These are phyloP conservation scores for Nitzschia palea DNA, from an alignment of 108 stramenopile species.

Conservation along the genomic window DNA sequence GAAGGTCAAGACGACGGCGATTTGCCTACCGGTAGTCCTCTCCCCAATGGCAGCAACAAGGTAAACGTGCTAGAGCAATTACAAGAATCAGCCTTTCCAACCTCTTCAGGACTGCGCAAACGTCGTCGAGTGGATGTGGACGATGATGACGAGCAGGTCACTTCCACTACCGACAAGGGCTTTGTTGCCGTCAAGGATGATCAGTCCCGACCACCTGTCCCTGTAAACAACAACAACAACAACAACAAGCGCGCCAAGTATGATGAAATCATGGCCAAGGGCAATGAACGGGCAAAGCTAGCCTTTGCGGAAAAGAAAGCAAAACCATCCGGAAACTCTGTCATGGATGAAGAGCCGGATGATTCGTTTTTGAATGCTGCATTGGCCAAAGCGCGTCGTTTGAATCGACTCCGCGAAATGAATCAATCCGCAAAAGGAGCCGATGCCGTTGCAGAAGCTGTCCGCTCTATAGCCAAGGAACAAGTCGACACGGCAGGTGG, in stretches of 20 bases:
- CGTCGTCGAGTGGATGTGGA: conserved; percentile 41
- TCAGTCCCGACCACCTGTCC: not conserved
- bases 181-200: conserved; percentile 15
- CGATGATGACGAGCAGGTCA: conserved; percentile 30
- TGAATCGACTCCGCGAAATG: conserved; percentile 73
- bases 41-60: not conserved
- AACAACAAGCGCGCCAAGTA: conserved; percentile 52
- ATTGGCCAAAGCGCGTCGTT: conserved; percentile 82
- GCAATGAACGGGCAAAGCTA: conserved; percentile 58
- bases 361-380: conserved; percentile 89
- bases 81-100: conserved; percentile 31
- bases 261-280: conserved; percentile 83
- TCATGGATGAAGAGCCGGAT: conserved; percentile 66
- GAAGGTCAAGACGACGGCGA: conserved; percentile 33
- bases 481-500: conserved; percentile 5
- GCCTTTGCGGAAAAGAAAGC: conserved; percentile 46
- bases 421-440: conserved; percentile 45
- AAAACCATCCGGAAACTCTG: not conserved
- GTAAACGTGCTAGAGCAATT: conserved; percentile 36
- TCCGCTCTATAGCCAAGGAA: conserved; percentile 27
- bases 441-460: conserved; percentile 64
- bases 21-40: not conserved
- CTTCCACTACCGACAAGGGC: not conserved
- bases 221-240: conserved; percentile 9
- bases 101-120: conserved; percentile 27